Evolutionary conservation across 23 red algal genomes (phyloP).

Genomic region (Gracilaria vermiculophylla): DNA sequence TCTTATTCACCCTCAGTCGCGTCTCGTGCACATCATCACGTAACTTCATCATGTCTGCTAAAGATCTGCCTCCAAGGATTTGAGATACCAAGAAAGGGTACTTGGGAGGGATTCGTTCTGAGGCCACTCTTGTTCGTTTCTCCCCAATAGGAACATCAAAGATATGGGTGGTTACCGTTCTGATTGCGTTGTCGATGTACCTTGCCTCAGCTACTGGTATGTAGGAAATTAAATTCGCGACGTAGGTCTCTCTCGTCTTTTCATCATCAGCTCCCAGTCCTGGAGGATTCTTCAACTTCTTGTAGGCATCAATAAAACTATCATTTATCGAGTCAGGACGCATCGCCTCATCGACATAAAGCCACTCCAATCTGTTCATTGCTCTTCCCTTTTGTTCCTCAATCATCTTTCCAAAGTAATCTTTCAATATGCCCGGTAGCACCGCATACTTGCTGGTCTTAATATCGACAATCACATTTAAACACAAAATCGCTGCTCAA

Average conservation of each 20-base stretch:
- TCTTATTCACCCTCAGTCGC: background rate
- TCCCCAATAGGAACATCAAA: conserved; percentile 5
- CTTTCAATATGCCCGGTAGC: background rate
- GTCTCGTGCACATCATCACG: conserved; percentile 8
- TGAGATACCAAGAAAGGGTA: background rate
- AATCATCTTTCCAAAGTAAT: conserved; percentile 6
- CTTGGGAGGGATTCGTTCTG: background rate
- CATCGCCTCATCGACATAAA: conserved; percentile 16
- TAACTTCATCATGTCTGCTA: conserved; percentile 19
- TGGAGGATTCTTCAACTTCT: background rate
- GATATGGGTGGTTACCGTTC: conserved; percentile 34
- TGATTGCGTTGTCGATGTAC: conserved; percentile 21
- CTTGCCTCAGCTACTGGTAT: conserved; percentile 14
- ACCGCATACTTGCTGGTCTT: background rate
- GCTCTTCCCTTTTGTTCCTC: conserved; percentile 1
- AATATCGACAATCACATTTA: background rate
- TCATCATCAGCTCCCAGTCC: conserved; percentile 1
- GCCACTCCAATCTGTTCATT: background rate
- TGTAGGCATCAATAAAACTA: background rate
- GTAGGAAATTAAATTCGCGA: background rate
- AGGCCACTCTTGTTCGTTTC: background rate
- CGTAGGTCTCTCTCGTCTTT: background rate
- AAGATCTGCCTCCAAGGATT: background rate
- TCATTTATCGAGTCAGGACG: conserved; percentile 13
- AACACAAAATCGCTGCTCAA: background rate